Evolutionary conservation across 768 basidiomycete genomes (phyloP).

Genomic region (Tylopilus sp.): DNA sequence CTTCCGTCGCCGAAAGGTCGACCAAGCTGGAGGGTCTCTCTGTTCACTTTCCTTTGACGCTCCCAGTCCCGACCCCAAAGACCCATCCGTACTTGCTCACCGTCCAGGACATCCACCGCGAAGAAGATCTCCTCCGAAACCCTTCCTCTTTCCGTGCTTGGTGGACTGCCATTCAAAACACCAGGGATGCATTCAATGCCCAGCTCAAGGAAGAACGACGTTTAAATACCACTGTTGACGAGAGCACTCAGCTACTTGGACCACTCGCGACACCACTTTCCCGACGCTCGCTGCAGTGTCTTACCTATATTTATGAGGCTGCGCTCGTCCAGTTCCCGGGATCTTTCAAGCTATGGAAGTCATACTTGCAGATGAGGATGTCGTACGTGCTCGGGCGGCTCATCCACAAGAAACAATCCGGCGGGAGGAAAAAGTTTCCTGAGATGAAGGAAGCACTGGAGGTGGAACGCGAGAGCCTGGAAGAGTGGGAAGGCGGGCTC

Average conservation of each 20-base stretch:
- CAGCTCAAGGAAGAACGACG: slow-evolving; percentile 54
- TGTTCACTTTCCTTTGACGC: slow-evolving; percentile 76
- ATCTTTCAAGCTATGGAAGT: slow-evolving; percentile 95
- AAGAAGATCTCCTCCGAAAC: slow-evolving; percentile 92
- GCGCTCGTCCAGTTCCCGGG: slow-evolving; percentile 84
- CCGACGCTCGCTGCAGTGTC: slow-evolving; percentile 73
- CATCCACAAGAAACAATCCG: slow-evolving; percentile 68
- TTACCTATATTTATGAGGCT: slow-evolving; percentile 92
- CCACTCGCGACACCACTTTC: slow-evolving; percentile 71
- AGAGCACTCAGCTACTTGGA: slow-evolving; percentile 62
- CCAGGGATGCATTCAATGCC: slow-evolving; percentile 61
- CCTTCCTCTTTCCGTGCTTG: slow-evolving; percentile 89
- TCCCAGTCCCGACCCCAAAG: slow-evolving; percentile 77
- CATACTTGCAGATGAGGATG: slow-evolving; percentile 82
- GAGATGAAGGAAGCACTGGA: slow-evolving; percentile 88
- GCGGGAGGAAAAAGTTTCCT: slow-evolving; percentile 88
- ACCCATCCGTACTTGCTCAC: slow-evolving; percentile 76
- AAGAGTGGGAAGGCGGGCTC: slow-evolving; percentile 83
- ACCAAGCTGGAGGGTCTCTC: slow-evolving; percentile 50
- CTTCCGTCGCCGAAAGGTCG: slow-evolving; percentile 49
- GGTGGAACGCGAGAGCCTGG: slow-evolving; percentile 74
- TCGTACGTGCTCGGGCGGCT: slow-evolving; percentile 81
- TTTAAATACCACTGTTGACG: slow-evolving; percentile 43
- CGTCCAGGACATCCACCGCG: slow-evolving; percentile 74
- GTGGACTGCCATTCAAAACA: slow-evolving; percentile 81